These are phyloP conservation scores for Monosporascus ibericus DNA, from an alignment of 2,329 filamentous ascomycete species.

Conservation along the genomic window DNA sequence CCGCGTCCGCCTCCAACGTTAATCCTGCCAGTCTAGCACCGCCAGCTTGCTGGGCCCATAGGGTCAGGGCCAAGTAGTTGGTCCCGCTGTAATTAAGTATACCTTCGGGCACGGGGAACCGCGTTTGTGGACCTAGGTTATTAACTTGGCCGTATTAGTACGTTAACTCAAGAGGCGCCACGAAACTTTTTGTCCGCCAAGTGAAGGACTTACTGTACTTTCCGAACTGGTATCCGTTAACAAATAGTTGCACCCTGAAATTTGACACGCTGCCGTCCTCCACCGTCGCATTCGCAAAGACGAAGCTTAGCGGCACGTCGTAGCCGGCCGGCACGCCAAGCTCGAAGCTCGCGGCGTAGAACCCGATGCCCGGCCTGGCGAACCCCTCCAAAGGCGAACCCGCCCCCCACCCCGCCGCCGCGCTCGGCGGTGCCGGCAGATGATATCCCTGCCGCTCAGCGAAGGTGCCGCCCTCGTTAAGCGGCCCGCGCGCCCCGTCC, in stretches of 20 bases:
- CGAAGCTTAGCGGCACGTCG: slow-evolving; percentile 57
- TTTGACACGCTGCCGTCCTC: slow-evolving; percentile 37
- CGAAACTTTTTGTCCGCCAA: no score
- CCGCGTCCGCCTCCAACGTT: slow-evolving; percentile 32
- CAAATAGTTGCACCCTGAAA: slow-evolving; percentile 50
- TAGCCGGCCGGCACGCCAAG: slow-evolving; percentile 48
- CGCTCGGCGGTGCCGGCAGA: slow-evolving; percentile 45
- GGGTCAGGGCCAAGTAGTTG: slow-evolving; percentile 63
- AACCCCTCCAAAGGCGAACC: slow-evolving; percentile 32
- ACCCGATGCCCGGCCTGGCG: slow-evolving; percentile 46
- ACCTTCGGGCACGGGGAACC: slow-evolving; percentile 68
- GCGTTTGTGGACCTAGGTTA: slow-evolving; percentile 67
- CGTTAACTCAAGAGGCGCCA: no score
- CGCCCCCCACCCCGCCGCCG: slow-evolving; percentile 30
- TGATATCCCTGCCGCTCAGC: slow-evolving; percentile 59
- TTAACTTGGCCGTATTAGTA: slow-evolving; percentile 30
- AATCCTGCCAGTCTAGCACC: slow-evolving; percentile 47
- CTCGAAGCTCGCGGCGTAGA: slow-evolving; percentile 50
- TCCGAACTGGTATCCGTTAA: slow-evolving; percentile 71
- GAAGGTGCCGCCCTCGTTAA: slow-evolving; percentile 62
- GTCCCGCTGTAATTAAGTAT: slow-evolving; percentile 64
- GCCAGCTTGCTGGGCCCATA: slow-evolving; percentile 59
- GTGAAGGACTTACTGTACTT: slow-evolving; percentile 23
- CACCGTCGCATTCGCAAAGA: slow-evolving; percentile 42
- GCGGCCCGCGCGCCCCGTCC: slow-evolving; percentile 54